These are phyloP conservation scores for Haplosporangium sp. DNA, from an alignment of 371 early-diverging fungal species.

Conservation along the genomic window DNA sequence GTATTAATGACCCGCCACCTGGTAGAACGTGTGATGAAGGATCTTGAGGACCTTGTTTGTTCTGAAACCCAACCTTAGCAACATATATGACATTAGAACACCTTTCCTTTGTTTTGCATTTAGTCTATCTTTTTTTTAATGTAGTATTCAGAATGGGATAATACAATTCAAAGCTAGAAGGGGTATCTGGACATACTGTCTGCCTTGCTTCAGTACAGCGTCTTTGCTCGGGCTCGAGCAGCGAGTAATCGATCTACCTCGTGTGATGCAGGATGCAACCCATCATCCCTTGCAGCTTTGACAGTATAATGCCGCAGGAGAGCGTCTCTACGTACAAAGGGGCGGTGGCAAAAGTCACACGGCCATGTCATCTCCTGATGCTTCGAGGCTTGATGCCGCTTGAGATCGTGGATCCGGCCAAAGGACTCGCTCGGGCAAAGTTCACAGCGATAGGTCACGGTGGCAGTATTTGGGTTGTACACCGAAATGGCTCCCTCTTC, in stretches of 20 bases:
- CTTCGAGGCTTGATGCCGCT: slow-evolving; percentile 50
- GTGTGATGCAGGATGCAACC: slow-evolving; percentile 45
- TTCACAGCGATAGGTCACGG: slow-evolving; percentile 47
- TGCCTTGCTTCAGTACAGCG: slow-evolving; percentile 20
- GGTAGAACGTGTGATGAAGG: slow-evolving; percentile 18
- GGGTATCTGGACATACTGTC: neutral
- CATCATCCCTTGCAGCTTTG: slow-evolving; percentile 52
- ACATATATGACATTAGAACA: too few species aligned
- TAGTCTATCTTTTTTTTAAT: too few species aligned
- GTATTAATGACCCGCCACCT: slow-evolving; percentile 1
- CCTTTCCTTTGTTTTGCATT: too few species aligned
- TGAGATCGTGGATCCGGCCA: slow-evolving; percentile 52
- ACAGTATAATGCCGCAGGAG: slow-evolving; percentile 51
- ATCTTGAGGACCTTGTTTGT: slow-evolving; percentile 5
- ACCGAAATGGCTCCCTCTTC: slow-evolving; percentile 48
- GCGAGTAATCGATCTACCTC: slow-evolving; percentile 44
- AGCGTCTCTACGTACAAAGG: slow-evolving; percentile 50
- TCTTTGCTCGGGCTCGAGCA: slow-evolving; percentile 48
- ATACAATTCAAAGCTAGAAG: neutral
- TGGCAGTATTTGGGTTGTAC: slow-evolving; percentile 35
- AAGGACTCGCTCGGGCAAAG: slow-evolving; percentile 47
- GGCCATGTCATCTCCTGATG: slow-evolving; percentile 56
- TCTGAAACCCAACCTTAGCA: neutral
- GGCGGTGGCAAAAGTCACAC: slow-evolving; percentile 51
- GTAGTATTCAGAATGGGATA: neutral